A percentile compares a stretch with the other conserved stretches of the same genome.
These are phyloP conservation scores for Agrocybe praecox DNA, from an alignment of 768 basidiomycete genomes.

Conservation along the genomic window DNA sequence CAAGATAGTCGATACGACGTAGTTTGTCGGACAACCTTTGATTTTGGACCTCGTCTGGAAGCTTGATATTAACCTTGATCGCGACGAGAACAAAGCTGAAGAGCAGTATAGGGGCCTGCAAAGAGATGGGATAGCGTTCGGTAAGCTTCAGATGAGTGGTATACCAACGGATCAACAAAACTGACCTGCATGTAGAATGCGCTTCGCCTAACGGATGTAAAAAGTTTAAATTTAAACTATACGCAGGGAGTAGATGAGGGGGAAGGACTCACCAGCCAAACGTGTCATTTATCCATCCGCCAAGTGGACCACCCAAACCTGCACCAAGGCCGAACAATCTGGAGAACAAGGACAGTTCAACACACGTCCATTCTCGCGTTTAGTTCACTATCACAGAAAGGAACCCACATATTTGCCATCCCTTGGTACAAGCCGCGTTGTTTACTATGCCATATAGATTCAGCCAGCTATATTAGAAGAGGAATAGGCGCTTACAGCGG, in stretches of 20 bases:
- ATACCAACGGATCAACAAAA: conserved; percentile 39
- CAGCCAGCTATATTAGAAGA: conserved; percentile 7
- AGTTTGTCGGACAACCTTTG: conserved; percentile 65
- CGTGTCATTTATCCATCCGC: conserved; percentile 83
- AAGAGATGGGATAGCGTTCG: conserved; percentile 8
- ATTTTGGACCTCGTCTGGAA: conserved; percentile 67
- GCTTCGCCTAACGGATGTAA: conserved; percentile 57
- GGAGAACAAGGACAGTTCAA: not conserved
- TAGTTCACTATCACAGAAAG: not conserved
- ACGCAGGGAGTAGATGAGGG: not conserved
- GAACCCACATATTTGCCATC: conserved; percentile 78
- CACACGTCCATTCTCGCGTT: not conserved
- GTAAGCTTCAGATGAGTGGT: conserved; percentile 2
- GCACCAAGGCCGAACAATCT: conserved; percentile 87
- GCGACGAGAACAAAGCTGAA: conserved; percentile 73
- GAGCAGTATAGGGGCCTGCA: conserved; percentile 74
- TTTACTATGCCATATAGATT: conserved; percentile 47
- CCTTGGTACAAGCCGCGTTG: conserved; percentile 92
- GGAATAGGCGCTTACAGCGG: conserved; percentile 62
- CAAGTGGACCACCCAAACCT: conserved; percentile 77
- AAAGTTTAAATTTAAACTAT: conserved; percentile 9
- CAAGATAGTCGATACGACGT: conserved; percentile 81
- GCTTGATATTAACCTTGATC: conserved; percentile 75
- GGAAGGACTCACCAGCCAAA: conserved; percentile 74
- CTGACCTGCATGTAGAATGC: conserved; percentile 93